Conservation (phyloP, 257 asterid species). For the Ehretia macrophylla region DNA sequence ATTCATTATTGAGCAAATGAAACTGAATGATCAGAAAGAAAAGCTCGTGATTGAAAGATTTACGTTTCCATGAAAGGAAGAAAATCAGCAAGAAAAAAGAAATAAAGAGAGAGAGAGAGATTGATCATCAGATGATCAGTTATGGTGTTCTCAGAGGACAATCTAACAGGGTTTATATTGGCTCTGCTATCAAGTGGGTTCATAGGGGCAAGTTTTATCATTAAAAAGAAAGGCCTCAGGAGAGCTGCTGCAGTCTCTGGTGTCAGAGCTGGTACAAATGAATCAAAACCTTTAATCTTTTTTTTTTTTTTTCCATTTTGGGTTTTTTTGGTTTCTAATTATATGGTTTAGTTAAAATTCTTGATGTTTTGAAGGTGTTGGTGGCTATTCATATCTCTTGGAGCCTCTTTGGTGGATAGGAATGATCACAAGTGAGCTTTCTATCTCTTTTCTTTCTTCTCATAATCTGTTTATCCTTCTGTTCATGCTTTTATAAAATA, state of each 20-base stretch:
- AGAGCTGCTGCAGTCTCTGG: constrained; percentile 80
- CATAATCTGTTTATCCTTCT: background rate
- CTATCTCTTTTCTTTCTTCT: background rate
- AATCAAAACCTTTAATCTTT: background rate
- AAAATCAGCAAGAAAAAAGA: no score
- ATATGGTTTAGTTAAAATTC: constrained; percentile 3
- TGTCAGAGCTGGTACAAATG: constrained; percentile 60
- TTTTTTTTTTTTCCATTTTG: background rate
- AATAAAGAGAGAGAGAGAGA: background rate
- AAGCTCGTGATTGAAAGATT: no score
- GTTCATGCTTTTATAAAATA: background rate
- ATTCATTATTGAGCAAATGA: background rate
- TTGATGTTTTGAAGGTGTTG: constrained; percentile 49
- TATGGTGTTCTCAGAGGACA: constrained; percentile 38
- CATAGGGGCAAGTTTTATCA: constrained; percentile 73
- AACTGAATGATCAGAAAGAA: background rate
- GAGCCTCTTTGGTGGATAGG: constrained; percentile 98
- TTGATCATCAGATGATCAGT: background rate
- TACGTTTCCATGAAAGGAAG: no score
- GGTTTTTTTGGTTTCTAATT: constrained; percentile 11
- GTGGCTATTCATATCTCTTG: constrained; percentile 70
- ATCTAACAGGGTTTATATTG: constrained; percentile 58
- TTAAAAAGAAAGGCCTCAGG: constrained; percentile 79
- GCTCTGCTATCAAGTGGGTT: constrained; percentile 70
- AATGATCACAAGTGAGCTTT: constrained; percentile 68